Evolutionary conservation across 2,329 filamentous ascomycete genomes (phyloP).

Genomic region (Tolypocladium tundrense): DNA sequence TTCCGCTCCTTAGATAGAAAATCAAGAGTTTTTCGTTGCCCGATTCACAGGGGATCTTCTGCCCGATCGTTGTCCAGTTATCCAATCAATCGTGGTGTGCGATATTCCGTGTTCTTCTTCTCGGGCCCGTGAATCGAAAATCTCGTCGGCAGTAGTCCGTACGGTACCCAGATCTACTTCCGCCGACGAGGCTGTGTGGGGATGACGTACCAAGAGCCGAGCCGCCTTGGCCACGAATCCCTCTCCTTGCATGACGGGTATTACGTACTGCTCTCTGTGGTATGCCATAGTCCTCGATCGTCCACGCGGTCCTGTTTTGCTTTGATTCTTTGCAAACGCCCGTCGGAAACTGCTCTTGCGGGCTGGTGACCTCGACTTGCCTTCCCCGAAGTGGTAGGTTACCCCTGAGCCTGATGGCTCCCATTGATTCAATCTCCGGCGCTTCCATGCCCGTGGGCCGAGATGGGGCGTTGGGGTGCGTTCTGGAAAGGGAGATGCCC

Average conservation of each 20-base stretch:
- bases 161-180: neutral
- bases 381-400: neutral
- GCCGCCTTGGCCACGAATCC: neutral
- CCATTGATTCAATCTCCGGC: neutral
- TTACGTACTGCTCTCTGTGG: neutral
- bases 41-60: no score
- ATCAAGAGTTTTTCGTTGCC: no score
- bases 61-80: no score
- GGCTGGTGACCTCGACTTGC: neutral
- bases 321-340: neutral
- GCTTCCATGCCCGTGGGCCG: neutral
- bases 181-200: neutral
- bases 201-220: neutral
- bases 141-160: neutral
- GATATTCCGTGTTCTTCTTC: slow-evolving; percentile 24
- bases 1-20: no score
- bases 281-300: neutral
- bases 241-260: neutral
- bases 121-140: neutral
- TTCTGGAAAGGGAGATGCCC: neutral
- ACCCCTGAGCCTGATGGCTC: neutral
- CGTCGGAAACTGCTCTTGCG: neutral
- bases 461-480: neutral
- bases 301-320: neutral
- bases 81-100: no score